Evolutionary conservation across 2,329 filamentous ascomycete species (phyloP), one percentile per base, ranked within the genome.

Genomic region (Penicillium sp.): DNA sequence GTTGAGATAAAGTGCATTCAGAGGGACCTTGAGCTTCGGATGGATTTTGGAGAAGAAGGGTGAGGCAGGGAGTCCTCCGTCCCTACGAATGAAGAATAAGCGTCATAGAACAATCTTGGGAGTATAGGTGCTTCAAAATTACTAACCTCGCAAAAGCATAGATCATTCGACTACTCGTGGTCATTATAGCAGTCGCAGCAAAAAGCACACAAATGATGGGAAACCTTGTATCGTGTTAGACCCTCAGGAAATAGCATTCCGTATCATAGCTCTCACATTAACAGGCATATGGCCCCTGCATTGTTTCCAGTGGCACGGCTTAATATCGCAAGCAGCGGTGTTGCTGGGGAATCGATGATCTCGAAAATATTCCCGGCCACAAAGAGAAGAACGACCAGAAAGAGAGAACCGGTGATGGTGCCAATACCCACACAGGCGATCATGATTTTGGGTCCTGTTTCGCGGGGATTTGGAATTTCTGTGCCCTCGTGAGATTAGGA

Each of bases 361-460:
- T 73, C 68, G 23, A 82, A 71, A 43, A 86, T 77, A 56, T 87
- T 79, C 3, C 81, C 81, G 23, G 86, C 77, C 46, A 87, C 85
- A 48, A 89, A 89, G 1, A 90, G 79, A 1, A 89, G 74, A 28
- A 85, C 81, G 39, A 81, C 77, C 18, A 88, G 73, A 66, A 88
- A 88, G 46, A 87, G 71, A 50, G 83, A 83, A 1, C 86, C 86
- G 0, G 86, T 87, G 2, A 81, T 73, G 16, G 83, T 83, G 8
- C 86, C 86, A 44, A 88, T 88, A 7, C 74, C 74, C 24, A 88
- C 84, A 56, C 84, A 87, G 51, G 80, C 81, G 9, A 88, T 78
- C 85, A 89, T 87, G 53, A 88, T 86, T 58, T 81, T 82, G 5
- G 87, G 86, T 0, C 85, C 86, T 56, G 86, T 78, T 1, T 80